phyloP scores from a whole-genome alignment of 805 yeast species.

The Nakazawaea sp. region DNA sequence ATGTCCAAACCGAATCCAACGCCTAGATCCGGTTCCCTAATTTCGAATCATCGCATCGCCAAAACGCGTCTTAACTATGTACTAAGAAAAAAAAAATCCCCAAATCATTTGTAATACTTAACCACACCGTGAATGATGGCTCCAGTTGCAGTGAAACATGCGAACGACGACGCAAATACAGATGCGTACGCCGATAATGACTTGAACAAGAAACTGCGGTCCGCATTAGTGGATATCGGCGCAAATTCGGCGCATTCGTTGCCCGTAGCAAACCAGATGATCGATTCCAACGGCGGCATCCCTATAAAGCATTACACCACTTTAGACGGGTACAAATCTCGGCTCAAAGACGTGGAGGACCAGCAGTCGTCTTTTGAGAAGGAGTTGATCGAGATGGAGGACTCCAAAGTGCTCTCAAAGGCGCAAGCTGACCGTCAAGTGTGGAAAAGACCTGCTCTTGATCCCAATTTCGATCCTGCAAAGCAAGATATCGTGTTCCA shows the following conservation, averaged over 20 bases:
- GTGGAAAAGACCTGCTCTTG: slow-evolving; percentile 48
- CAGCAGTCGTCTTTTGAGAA: slow-evolving; percentile 46
- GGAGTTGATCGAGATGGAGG: slow-evolving; percentile 36
- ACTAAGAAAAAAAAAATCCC: no score
- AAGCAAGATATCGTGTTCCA: slow-evolving; percentile 64
- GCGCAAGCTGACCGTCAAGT: slow-evolving; percentile 22
- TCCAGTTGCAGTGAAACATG: background rate
- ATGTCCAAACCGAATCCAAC: no score
- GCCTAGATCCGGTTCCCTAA: no score
- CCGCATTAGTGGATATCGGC: slow-evolving; percentile 14
- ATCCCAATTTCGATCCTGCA: slow-evolving; percentile 42
- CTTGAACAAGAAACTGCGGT: slow-evolving; percentile 7
- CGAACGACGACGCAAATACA: background rate
- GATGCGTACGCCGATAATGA: background rate
- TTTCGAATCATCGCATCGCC: no score
- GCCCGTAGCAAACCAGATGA: slow-evolving; percentile 23
- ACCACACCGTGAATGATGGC: background rate
- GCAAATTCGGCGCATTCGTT: slow-evolving; percentile 22
- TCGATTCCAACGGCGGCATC: slow-evolving; percentile 9
- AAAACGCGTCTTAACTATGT: no score
- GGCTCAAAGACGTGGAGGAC: slow-evolving; percentile 14
- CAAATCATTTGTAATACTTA: no score
- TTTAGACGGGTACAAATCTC: slow-evolving; percentile 9
- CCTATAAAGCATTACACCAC: slow-evolving; percentile 11
- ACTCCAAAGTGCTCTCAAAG: slow-evolving; percentile 1